Conservation (phyloP, 129 eudicot species). For the sunflower (Helianthus annuus) region DNA sequence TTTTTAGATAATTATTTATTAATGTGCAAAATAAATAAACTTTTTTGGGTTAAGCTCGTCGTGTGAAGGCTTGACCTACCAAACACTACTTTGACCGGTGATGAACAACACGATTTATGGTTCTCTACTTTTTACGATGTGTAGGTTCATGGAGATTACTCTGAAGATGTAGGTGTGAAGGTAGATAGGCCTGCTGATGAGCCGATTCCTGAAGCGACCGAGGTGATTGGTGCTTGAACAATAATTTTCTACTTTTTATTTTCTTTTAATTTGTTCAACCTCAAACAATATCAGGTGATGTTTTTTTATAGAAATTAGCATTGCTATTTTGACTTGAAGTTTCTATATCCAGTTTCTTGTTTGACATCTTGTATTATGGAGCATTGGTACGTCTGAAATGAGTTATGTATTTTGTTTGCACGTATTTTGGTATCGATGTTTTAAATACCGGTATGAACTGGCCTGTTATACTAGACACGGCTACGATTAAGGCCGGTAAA, state of each 20-base stretch:
- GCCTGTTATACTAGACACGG: too few species aligned
- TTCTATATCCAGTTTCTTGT: slow-evolving; percentile 19
- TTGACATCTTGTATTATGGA: neutral
- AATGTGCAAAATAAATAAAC: too few species aligned
- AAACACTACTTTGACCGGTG: neutral
- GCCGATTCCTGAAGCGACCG: slow-evolving; percentile 51
- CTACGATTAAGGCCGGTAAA: too few species aligned
- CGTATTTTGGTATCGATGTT: too few species aligned
- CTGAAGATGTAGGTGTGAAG: slow-evolving; percentile 63
- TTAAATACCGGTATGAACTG: too few species aligned
- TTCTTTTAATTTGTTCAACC: neutral
- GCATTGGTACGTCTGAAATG: neutral
- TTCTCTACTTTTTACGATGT: neutral
- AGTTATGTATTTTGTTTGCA: neutral
- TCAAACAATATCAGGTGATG: slow-evolving; percentile 11
- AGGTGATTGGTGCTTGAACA: slow-evolving; percentile 65
- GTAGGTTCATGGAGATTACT: slow-evolving; percentile 74
- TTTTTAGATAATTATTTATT: too few species aligned
- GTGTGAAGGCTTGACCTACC: too few species aligned
- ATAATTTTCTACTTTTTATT: neutral
- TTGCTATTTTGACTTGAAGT: slow-evolving; percentile 23
- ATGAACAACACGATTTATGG: neutral
- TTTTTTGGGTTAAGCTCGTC: too few species aligned
- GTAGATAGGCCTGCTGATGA: slow-evolving; percentile 63
- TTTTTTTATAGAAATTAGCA: slow-evolving; percentile 9